Conservation (phyloP, 2,329 filamentous ascomycete genomes). For the Aspergillus felis region DNA sequence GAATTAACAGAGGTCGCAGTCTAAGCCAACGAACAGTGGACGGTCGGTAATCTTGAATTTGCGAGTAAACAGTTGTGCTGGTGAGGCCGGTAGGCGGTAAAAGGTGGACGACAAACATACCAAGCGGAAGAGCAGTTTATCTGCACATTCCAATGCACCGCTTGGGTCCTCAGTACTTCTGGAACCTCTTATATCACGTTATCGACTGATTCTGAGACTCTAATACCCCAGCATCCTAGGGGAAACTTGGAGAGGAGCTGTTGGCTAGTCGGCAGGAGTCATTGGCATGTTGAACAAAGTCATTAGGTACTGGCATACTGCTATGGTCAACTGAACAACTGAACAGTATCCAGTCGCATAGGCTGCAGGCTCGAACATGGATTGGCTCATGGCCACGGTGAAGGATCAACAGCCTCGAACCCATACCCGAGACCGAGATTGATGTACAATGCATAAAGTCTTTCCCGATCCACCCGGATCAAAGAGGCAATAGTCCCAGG, state of each 20-base stretch:
- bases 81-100: neutral
- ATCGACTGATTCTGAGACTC: neutral
- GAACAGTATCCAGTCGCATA: neutral
- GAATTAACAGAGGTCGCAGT: neutral
- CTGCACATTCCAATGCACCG: neutral
- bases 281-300: too few species aligned
- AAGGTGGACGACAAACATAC: neutral
- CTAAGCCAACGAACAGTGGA: neutral
- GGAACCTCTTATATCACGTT: neutral
- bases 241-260: too few species aligned
- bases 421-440: neutral
- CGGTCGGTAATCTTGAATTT: neutral
- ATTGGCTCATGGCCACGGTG: neutral
- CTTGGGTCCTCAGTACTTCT: neutral
- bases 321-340: neutral
- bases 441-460: neutral
- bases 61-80: neutral
- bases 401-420: neutral
- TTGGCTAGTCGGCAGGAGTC: too few species aligned
- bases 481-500: neutral
- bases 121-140: neutral
- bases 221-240: too few species aligned
- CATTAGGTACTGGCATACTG: neutral
- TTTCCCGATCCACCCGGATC: neutral
- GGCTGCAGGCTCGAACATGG: neutral